Evolutionary conservation across 2,329 filamentous ascomycete species (phyloP).

Genomic region (Ascocoryne sarcoides): DNA sequence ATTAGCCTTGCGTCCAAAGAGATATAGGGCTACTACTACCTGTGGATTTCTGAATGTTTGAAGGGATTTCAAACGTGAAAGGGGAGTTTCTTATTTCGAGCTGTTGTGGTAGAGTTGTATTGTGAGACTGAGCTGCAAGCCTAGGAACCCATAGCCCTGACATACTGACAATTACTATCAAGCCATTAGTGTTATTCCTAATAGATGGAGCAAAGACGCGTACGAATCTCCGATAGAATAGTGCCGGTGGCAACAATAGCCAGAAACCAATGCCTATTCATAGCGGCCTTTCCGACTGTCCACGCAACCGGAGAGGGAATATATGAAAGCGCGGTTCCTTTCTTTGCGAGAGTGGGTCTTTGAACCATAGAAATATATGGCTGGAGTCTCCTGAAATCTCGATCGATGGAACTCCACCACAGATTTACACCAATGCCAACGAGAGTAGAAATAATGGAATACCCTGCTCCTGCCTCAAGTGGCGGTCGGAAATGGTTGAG

Average conservation of each 20-base stretch:
- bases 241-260: conserved; percentile 6
- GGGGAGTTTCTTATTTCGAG: conserved; percentile 9
- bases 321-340: conserved; percentile 6
- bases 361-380: conserved; percentile 12
- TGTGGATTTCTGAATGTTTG: conserved; percentile 5
- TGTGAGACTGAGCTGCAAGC: conserved; percentile 1
- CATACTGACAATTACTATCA: conserved; percentile 13
- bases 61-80: conserved; percentile 7
- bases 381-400: conserved; percentile 10
- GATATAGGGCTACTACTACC: too few species aligned
- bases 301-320: conserved; percentile 6
- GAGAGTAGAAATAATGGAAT: conserved; percentile 13
- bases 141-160: conserved; percentile 12
- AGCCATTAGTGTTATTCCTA: neutral
- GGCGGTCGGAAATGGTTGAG: conserved; percentile 1
- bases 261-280: conserved; percentile 9
- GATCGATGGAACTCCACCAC: conserved; percentile 11
- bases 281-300: conserved; percentile 7
- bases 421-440: conserved; percentile 10
- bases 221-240: conserved; percentile 8
- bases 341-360: neutral
- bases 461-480: conserved; percentile 8
- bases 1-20: neutral
- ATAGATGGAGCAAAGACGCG: neutral
- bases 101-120: conserved; percentile 1